Evolutionary conservation across 345 rosid genomes (phyloP), one percentile per base, ranked within the genome.

Genomic region (Lepidium africanum): DNA sequence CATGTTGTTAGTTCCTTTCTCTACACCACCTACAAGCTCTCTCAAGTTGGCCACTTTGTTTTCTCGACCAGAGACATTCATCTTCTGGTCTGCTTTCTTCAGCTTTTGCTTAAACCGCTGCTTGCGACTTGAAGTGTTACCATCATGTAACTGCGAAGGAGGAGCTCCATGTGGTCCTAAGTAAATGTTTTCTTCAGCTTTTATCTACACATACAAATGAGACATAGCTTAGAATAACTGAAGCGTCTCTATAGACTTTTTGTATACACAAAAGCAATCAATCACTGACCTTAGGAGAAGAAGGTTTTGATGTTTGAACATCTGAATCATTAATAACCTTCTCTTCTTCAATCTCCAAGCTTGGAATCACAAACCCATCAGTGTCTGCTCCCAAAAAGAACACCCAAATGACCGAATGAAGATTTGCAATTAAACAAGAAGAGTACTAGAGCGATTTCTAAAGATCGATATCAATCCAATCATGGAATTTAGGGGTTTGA

Each of bases 341-440:
- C 2, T 55, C 76, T 39, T 76, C 50, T 46, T 73, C 65, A 76
- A 85, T 77, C 74, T 82, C 98, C 86, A 93, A 81, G 76, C 97
- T 90, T 70, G 98, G 98, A 65, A 93, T 87, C 86, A 93, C 96
- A 58, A 88, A 93, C 77, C 86, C 98, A 78, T 93, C 98, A 70
- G 88, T 87, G 78, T 93, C 98, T 90, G 64, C 12, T 23, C 71
- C 39, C 73, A 67, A 65, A 63, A 37, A 65, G 43, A 23, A 32
- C 30, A 61, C 16, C 3, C 43, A n/a, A 33, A 32, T 17, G 38
- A 41, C 16, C 17, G 5, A 13, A 13, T 51, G 25, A 54, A 36
- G 15, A 5, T 46, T 21, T 13, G 42, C 16, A 27, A 39, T 30
- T 12, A 40, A 23, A 48, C 52, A 62, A 30, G 45, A 56, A 42